Evolutionary conservation across 2,329 filamentous ascomycete species (phyloP).

Genomic region (Escovopsis sp.): DNA sequence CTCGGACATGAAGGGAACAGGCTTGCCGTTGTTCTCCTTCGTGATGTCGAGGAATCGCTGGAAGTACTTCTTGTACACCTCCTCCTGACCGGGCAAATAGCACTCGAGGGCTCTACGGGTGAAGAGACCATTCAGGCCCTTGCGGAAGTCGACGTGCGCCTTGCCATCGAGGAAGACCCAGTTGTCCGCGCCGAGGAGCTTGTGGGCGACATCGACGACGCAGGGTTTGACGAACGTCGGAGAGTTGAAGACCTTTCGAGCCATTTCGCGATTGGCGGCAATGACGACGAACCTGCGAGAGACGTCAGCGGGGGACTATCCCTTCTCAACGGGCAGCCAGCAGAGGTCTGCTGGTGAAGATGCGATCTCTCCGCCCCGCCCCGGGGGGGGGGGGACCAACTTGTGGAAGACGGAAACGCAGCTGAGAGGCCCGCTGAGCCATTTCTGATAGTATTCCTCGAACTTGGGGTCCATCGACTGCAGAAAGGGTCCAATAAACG

Average conservation of each 20-base stretch:
- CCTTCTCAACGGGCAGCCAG: conserved; percentile 1
- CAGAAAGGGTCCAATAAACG: conserved; percentile 91
- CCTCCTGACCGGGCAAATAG: conserved; percentile 86
- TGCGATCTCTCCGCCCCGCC: too few species aligned
- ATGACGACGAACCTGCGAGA: conserved; percentile 78
- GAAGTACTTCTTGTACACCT: conserved; percentile 82
- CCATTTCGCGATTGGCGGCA: conserved; percentile 85
- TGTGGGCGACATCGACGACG: conserved; percentile 86
- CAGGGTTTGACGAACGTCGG: conserved; percentile 87
- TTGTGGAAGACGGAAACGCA: conserved; percentile 99
- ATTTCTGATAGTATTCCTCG: conserved; percentile 81
- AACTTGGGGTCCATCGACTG: conserved; percentile 87
- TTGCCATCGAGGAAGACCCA: conserved; percentile 98
- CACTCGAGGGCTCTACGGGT: conserved; percentile 74
- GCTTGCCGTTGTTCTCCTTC: conserved; percentile 54
- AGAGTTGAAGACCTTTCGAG: conserved; percentile 93
- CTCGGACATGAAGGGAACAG: conserved; percentile 74
- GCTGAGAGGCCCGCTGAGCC: conserved; percentile 79
- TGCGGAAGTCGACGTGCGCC: conserved; percentile 90
- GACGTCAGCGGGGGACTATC: background rate
- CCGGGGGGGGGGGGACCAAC: conserved; percentile 37
- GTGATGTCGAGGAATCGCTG: conserved; percentile 63
- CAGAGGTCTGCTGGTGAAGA: background rate
- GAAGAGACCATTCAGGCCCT: conserved; percentile 89
- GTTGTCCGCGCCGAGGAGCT: conserved; percentile 81